Percentiles rank a stretch among this genome's conserved stretches.
Conservation (phyloP, 345 rosid genomes). For the Trapa bicornis region DNA sequence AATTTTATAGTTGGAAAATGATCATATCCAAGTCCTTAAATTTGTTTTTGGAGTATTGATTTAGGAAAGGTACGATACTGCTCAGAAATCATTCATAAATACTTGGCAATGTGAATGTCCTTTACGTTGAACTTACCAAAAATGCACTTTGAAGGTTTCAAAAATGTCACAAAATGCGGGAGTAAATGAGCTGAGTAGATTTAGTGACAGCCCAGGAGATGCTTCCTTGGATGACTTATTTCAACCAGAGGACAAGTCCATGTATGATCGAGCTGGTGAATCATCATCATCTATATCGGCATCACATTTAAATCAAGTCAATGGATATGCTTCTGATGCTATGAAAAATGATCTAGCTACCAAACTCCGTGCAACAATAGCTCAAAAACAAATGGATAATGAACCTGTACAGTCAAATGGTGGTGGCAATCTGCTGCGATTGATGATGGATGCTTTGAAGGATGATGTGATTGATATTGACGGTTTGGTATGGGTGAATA, state of each 20-base stretch:
- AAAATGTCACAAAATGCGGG: slow-evolving; percentile 39
- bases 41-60: no score
- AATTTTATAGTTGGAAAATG: neutral
- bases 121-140: no score
- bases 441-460: slow-evolving; percentile 84
- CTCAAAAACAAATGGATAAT: slow-evolving; percentile 85
- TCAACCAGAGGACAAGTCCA: slow-evolving; percentile 58
- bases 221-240: slow-evolving; percentile 93
- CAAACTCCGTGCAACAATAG: slow-evolving; percentile 81
- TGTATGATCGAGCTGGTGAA: slow-evolving; percentile 44
- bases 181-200: slow-evolving; percentile 71
- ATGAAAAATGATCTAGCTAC: slow-evolving; percentile 85
- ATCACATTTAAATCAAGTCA: slow-evolving; percentile 49
- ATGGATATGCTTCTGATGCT: slow-evolving; percentile 37
- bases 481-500: slow-evolving; percentile 61
- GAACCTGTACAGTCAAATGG: slow-evolving; percentile 68
- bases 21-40: neutral
- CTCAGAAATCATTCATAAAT: no score
- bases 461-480: slow-evolving; percentile 78
- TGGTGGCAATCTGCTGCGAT: slow-evolving; percentile 69
- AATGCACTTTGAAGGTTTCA: slow-evolving; percentile 34
- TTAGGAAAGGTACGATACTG: no score
- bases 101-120: no score
- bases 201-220: slow-evolving; percentile 93
- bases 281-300: slow-evolving; percentile 74